Evolutionary conservation across 139 green algal genomes (phyloP), one percentile per base, ranked within the genome.

Genomic region (Chlamydomonas urium): DNA sequence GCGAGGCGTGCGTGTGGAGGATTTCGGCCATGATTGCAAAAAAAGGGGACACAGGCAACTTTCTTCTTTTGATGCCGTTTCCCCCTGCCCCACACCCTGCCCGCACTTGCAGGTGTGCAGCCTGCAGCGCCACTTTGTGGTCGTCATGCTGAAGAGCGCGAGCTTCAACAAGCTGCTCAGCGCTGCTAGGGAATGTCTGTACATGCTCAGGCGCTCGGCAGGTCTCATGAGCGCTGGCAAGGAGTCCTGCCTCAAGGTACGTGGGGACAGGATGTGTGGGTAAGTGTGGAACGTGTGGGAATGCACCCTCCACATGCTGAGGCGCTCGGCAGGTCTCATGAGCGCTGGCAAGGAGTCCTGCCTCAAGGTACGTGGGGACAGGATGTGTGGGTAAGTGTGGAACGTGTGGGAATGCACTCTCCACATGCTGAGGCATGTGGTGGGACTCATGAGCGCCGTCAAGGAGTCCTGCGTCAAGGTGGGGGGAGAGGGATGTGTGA

Each of bases 121-220:
- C 5, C 70, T 92, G 56, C 88, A 96, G 79, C 76, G 79, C 4
- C 42, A 61, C 24, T 85, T 93, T 42, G 67, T 93, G 10, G 21
- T 63, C 53, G 58, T 78, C 31, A 81, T 95, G 89, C 75, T 96
- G 72, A 75, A 67, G n/a, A 89, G 81, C 1, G 68, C 66, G n/a
- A 83, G 75, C 73, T 94, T 95, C 81, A 85, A 81, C 45, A 87
- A 86, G 61, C 81, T 92, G 72, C 81, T 95, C 35, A 74, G 69
- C 14, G 89, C 80, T 0, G 83, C 90, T 26, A 47, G 77, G 1
- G 82, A 91, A 77, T 88, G 79, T 57, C 35, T 74, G 38, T 38
- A 29, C 23, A 38, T 89, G 73, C 78, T 89, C 35, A 33, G 66
- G 32, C 56, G 73, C 32, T 60, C 66, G 4, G 23, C 28, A 10